Evolutionary conservation across 176 grass and related monocot genomes (phyloP).

Genomic region (Tillandsia fasciculata): DNA sequence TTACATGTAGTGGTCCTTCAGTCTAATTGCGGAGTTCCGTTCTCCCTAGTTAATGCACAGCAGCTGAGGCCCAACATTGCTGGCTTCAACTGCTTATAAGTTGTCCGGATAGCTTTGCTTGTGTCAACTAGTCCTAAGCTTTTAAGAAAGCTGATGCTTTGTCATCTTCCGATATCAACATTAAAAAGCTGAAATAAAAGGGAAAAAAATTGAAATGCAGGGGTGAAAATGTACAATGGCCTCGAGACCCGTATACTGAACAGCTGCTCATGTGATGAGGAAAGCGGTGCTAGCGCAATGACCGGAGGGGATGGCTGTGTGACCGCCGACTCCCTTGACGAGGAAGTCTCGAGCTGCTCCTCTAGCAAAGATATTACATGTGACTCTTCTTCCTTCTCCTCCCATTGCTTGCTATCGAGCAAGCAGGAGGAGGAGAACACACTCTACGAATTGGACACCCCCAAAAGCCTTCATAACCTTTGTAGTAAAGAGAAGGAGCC

Average conservation of each 20-base stretch:
- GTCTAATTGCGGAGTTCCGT: neutral
- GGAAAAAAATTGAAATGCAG: conserved; percentile 23
- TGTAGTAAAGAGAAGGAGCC: conserved; percentile 63
- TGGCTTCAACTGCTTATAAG: neutral
- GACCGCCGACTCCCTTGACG: conserved; percentile 61
- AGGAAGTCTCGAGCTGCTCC: conserved; percentile 83
- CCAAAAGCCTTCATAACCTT: conserved; percentile 39
- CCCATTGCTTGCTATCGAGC: conserved; percentile 34
- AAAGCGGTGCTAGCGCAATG: conserved; percentile 51
- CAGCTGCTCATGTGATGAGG: conserved; percentile 59
- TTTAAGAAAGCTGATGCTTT: conserved; percentile 26
- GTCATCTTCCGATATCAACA: neutral
- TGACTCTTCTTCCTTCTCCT: conserved; percentile 50
- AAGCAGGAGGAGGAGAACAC: conserved; percentile 57
- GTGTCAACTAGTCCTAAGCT: conserved; percentile 12
- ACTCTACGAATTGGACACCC: conserved; percentile 43
- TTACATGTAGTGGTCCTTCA: neutral
- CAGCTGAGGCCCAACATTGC: conserved; percentile 3
- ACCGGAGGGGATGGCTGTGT: conserved; percentile 51
- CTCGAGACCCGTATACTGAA: conserved; percentile 80
- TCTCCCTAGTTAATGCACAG: neutral
- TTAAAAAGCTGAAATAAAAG: neutral
- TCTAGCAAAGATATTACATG: conserved; percentile 65
- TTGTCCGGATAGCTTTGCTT: neutral
- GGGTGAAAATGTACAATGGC: conserved; percentile 72